These are phyloP conservation scores for Aspergillus haitiensis DNA, from an alignment of 495 filamentous ascomycete genomes.

Conservation along the genomic window DNA sequence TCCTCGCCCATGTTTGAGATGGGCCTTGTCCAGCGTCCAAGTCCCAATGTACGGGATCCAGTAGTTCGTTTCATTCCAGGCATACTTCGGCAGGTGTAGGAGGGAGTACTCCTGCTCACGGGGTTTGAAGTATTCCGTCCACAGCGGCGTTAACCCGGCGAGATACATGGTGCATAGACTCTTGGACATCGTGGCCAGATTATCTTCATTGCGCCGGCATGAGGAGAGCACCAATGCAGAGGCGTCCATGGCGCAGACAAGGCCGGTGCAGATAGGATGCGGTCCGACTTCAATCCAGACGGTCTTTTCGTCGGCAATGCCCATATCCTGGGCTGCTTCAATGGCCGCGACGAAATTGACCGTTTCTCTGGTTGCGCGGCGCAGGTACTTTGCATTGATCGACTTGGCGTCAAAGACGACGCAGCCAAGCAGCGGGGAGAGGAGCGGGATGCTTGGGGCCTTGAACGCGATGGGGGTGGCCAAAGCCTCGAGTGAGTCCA, in stretches of 20 bases:
- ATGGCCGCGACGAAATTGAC: conserved; percentile 71
- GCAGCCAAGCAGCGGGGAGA: conserved; percentile 66
- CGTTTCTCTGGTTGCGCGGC: conserved; percentile 62
- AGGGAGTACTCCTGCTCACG: conserved; percentile 53
- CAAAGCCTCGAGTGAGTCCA: conserved; percentile 62
- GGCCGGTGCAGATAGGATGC: conserved; percentile 37
- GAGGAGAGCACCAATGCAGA: conserved; percentile 45
- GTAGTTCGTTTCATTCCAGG: conserved; percentile 41
- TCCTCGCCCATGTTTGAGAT: not conserved
- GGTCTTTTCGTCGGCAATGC: conserved; percentile 25
- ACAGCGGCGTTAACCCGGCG: conserved; percentile 59
- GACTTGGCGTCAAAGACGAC: conserved; percentile 53
- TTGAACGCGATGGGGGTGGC: conserved; percentile 61
- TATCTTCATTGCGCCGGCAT: conserved; percentile 39
- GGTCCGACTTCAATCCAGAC: conserved; percentile 45
- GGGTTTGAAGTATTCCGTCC: conserved; percentile 65
- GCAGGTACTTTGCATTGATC: conserved; percentile 60
- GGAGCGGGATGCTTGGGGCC: conserved; percentile 59
- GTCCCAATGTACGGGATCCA: conserved; percentile 44
- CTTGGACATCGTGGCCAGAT: conserved; percentile 55
- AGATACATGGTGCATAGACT: conserved; percentile 56
- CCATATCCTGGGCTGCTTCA: conserved; percentile 40
- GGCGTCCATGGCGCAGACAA: conserved; percentile 23
- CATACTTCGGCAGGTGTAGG: conserved; percentile 66
- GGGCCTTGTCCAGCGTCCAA: conserved; percentile 38